phyloP scores from a whole-genome alignment of 257 asterid genomes.

The Coffea eugenioides region DNA sequence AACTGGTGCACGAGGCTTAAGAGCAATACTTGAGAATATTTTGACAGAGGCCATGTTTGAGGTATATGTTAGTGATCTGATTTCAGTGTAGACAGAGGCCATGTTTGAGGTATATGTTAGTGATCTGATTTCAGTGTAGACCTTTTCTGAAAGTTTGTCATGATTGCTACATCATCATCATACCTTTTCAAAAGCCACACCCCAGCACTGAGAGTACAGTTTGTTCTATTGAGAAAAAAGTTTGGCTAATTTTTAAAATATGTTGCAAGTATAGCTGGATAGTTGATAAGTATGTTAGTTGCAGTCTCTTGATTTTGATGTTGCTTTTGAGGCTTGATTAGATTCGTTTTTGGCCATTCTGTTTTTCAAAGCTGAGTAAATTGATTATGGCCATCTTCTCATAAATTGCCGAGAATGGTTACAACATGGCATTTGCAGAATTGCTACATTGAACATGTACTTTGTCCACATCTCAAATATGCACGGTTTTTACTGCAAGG shows the following conservation, averaged over 20 bases:
- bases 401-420: not conserved
- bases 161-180: too few species aligned
- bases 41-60: slow-evolving; percentile 93
- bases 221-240: too few species aligned
- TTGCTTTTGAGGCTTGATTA: not conserved
- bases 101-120: slow-evolving; percentile 73
- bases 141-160: not conserved
- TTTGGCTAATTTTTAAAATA: too few species aligned
- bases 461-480: not conserved
- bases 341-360: not conserved
- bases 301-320: not conserved
- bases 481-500: too few species aligned
- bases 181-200: too few species aligned
- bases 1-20: slow-evolving; percentile 95
- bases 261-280: not conserved
- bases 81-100: slow-evolving; percentile 39
- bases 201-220: too few species aligned
- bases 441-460: not conserved
- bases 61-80: slow-evolving; percentile 35
- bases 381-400: too few species aligned
- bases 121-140: not conserved
- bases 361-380: not conserved
- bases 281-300: not conserved
- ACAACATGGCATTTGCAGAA: not conserved
- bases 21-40: slow-evolving; percentile 80